phyloP scores from a whole-genome alignment of 2,329 filamentous ascomycete genomes.

The Cladosporium phlei region DNA sequence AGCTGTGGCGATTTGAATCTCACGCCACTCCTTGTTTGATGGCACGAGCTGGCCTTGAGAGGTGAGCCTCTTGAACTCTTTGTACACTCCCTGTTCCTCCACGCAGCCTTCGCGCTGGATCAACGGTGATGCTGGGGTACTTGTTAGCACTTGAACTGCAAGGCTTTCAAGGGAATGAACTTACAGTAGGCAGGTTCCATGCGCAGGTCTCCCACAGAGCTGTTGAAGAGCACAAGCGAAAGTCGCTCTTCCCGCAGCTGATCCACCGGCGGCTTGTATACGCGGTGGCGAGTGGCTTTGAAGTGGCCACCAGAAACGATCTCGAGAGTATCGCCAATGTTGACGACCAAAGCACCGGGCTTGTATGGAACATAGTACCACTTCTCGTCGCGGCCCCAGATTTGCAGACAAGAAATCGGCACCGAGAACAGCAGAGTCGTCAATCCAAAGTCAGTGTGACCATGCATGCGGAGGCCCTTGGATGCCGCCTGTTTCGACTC shows the following conservation, averaged over 20 bases:
- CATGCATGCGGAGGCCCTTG: slow-evolving; percentile 31
- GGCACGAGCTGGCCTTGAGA: slow-evolving; percentile 40
- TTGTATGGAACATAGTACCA: slow-evolving; percentile 38
- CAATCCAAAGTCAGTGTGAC: slow-evolving; percentile 39
- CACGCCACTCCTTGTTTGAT: slow-evolving; percentile 42
- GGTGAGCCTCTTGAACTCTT: slow-evolving; percentile 43
- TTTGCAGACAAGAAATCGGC: slow-evolving; percentile 35
- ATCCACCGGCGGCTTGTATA: slow-evolving; percentile 43
- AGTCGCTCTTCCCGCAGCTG: slow-evolving; percentile 39
- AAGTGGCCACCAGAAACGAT: slow-evolving; percentile 39
- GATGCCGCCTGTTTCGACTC: slow-evolving; percentile 16
- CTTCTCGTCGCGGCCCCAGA: slow-evolving; percentile 31
- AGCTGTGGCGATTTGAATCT: slow-evolving; percentile 44
- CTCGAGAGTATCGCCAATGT: slow-evolving; percentile 36
- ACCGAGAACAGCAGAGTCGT: slow-evolving; percentile 41
- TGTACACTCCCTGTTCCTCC: slow-evolving; percentile 43
- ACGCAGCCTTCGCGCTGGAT: slow-evolving; percentile 43
- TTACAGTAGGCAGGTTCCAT: slow-evolving; percentile 37
- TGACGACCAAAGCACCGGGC: slow-evolving; percentile 36
- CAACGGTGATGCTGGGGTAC: slow-evolving; percentile 31
- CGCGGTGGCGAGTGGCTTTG: slow-evolving; percentile 47
- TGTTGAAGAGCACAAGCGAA: slow-evolving; percentile 36
- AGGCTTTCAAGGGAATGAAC: background rate
- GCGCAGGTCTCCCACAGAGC: slow-evolving; percentile 41
- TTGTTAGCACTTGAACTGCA: background rate